Evolutionary conservation across 768 basidiomycete genomes (phyloP).

Genomic region (Macrolepiota dolichaula): DNA sequence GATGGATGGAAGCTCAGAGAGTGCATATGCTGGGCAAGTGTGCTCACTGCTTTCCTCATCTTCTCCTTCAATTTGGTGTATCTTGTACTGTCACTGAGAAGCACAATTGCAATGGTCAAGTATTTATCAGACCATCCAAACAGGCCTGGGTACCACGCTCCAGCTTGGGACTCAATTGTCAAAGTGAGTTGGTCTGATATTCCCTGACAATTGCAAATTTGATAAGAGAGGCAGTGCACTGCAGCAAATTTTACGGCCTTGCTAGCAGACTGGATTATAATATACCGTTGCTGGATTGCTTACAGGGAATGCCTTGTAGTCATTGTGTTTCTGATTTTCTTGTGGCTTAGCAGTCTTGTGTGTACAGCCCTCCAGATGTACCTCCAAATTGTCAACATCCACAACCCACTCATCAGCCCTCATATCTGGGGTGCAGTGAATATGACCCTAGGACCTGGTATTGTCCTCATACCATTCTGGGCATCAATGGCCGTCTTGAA

Average conservation of each 20-base stretch:
- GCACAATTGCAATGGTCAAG: neutral
- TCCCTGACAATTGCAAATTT: too few relatives aligned
- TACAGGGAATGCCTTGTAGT: neutral
- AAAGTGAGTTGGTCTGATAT: neutral
- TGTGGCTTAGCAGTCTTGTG: conserved; percentile 10
- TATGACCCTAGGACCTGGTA: conserved; percentile 10
- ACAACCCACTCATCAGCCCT: conserved; percentile 2
- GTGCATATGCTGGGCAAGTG: neutral
- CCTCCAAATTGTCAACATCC: neutral
- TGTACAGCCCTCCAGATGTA: conserved; percentile 5
- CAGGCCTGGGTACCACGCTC: neutral
- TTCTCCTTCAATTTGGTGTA: neutral
- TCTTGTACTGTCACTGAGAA: neutral
- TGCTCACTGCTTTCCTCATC: neutral
- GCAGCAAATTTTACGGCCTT: neutral
- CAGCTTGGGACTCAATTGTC: neutral
- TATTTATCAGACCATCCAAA: neutral
- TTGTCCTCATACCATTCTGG: conserved; percentile 11
- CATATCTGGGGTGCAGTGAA: neutral
- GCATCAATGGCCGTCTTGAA: conserved; percentile 11
- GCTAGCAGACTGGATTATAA: neutral
- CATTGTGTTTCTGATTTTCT: conserved; percentile 3
- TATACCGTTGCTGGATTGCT: conserved; percentile 11
- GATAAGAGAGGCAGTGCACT: neutral
- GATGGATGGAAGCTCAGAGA: conserved; percentile 7